Evolutionary conservation across 805 yeast genomes (phyloP), one percentile per base, ranked within the genome.

Genomic region (Priceomyces castillae): DNA sequence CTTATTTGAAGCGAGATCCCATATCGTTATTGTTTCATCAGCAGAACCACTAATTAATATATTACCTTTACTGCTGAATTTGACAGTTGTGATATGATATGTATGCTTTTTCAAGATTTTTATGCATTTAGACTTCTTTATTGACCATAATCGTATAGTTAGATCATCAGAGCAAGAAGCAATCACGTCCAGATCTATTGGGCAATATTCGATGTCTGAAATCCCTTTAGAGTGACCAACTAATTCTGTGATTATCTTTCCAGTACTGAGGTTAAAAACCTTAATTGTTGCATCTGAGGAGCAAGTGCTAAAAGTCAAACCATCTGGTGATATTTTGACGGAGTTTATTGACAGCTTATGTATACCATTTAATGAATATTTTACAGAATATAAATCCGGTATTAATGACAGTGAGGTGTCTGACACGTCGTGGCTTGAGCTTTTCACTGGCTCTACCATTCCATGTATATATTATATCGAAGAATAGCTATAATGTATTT

Each of bases 151-250:
- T 31, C 90, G 72, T 6, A 90, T 74, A 0, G 95, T 82, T 47
- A 81, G 71, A 61, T 92, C 99, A 59, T 92, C 97, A 0, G 95
- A 84, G 1, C 85, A 94, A 0, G 95, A 79, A 1, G 95, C 97
- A 5, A 92, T 47, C 39, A 84, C 78, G 40, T 72, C 68, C 10
- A 85, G 75, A 58, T 86, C 83, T 33, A 67, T 59, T 2, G 92
- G 90, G 1, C 90, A 79, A 81, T 90, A 92, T 30, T 79, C 76
- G 1, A 94, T 53, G 47, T 84, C 90, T 11, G 90, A 84, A 2
- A 92, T 71, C 1, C 96, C 94, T 20, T 64, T 72, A 1, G 77
- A 60, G 58, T 92, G 96, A 1, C 90, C 90, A 7, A 47, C 44
- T 31, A 76, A 52, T 11, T 67, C 58, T 20, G 68, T 50, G 7